Percentiles rank a stretch among this genome's conserved stretches.
Conservation (phyloP, 805 yeast genomes). For the Hanseniaspora clermontiae region DNA sequence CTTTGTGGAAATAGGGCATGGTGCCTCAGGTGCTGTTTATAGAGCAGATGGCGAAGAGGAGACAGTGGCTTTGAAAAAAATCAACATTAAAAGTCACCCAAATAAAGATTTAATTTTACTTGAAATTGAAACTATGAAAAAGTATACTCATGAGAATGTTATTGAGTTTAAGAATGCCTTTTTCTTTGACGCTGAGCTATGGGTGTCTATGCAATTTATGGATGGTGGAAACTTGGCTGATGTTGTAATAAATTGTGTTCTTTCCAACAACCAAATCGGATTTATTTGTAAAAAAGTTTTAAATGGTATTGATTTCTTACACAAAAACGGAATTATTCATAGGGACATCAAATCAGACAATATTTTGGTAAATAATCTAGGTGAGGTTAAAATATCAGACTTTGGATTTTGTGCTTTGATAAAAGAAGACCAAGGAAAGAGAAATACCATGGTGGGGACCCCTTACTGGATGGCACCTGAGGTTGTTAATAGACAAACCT, state of each 20-base stretch:
- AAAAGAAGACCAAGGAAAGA: conserved; percentile 64
- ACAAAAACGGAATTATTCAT: conserved; percentile 85
- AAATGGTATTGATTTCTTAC: conserved; percentile 74
- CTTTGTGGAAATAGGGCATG: conserved; percentile 84
- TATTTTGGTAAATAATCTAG: conserved; percentile 65
- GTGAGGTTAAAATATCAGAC: conserved; percentile 88
- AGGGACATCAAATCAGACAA: conserved; percentile 95
- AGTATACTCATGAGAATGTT: conserved; percentile 76
- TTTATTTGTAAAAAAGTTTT: conserved; percentile 88
- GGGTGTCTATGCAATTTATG: conserved; percentile 99
- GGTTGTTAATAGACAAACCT: conserved; percentile 85
- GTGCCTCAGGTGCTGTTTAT: conserved; percentile 95
- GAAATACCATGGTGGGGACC: conserved; percentile 98
- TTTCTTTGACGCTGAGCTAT: conserved; percentile 60
- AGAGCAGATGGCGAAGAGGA: conserved; percentile 51
- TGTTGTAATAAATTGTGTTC: conserved; percentile 74
- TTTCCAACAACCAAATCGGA: conserved; percentile 91
- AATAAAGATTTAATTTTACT: conserved; percentile 88
- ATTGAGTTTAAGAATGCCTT: conserved; percentile 88
- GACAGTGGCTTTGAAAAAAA: conserved; percentile 84
- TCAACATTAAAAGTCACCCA: conserved; percentile 89
- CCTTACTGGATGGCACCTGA: conserved; percentile 99
- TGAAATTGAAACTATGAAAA: conserved; percentile 93
- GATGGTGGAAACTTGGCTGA: conserved; percentile 96
- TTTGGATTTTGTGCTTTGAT: conserved; percentile 94